Base-by-base conservation (phyloP, 371 early-diverging fungal species). In the Haplosporangium sp. region DNA sequence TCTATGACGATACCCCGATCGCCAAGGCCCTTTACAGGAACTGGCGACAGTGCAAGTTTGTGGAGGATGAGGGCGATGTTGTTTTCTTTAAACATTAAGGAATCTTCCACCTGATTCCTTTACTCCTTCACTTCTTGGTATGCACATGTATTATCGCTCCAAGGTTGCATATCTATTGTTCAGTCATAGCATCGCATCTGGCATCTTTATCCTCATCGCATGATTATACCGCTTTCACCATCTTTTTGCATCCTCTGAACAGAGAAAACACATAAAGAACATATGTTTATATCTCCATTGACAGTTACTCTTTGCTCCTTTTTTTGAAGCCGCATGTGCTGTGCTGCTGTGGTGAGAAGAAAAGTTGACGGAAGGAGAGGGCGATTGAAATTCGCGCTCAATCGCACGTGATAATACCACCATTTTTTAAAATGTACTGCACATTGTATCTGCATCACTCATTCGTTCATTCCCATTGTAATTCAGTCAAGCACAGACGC, bases 1-100 rank as follows among this genome's bases (percentile, higher is more conserved):
- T 86, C 21, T 83, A 72, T 42, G 94, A 94, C 81, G 74, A 85
- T 29, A 93, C 91, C 1, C 87, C 88, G 54, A 83, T 92, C 54
- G 83, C 85, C 64, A 59, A 83, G 51, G 86, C 93, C 4, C 81
- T 94, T 42, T 95, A 87, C 85, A 81, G 86, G 29, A 86, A 81
- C 53, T 86, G 83, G 80, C 82, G 61, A 45, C 63, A 75, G 53
- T 96, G 96, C 86, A 80, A 84, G 61, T 96, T 74, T 43, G 69
- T 69, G 5, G 69, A 69, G 56, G 74, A 74, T 21, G 69, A 69
- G 29, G 64, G 69, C 14, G 74, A 74, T 12, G 69, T 74, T 38
- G 69, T 74, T 43, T 74, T 74, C 40, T 69, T 60, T 57, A 74
- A 74, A 56, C 50, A 74, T 14, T 68, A 69, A 41, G 38, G 5